Evolutionary conservation across 148 eudicot species (phyloP).

Genomic region (Rheum nobile): DNA sequence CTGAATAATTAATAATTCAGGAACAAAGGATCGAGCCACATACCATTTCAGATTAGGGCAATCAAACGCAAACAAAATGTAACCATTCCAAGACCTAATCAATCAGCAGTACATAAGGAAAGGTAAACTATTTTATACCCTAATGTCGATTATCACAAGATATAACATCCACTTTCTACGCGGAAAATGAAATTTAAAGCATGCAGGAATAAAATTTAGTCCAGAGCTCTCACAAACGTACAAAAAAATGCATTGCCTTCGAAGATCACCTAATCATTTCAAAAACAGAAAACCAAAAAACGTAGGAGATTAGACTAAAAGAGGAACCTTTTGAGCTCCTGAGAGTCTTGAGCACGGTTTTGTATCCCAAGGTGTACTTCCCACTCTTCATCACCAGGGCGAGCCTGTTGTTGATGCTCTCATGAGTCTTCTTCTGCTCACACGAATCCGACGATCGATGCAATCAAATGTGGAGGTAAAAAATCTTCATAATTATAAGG

Average conservation of each 20-base stretch:
- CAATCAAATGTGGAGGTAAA: not conserved
- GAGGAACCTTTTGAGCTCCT: slow-evolving; percentile 41
- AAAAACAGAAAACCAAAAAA: not conserved
- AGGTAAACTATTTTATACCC: not conserved
- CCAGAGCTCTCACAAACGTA: too few relatives aligned
- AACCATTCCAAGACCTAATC: not conserved
- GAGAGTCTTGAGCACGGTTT: slow-evolving; percentile 49
- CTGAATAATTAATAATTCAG: too few relatives aligned
- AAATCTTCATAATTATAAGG: not conserved
- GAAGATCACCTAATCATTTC: too few relatives aligned
- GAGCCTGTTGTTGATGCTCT: slow-evolving; percentile 56
- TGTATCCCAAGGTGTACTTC: slow-evolving; percentile 47
- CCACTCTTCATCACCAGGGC: slow-evolving; percentile 73
- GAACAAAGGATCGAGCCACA: too few relatives aligned
- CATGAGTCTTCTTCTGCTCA: slow-evolving; percentile 63
- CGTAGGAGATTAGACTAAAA: not conserved
- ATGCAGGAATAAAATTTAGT: too few relatives aligned
- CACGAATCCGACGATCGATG: not conserved
- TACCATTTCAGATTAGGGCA: too few relatives aligned
- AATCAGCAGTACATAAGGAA: not conserved
- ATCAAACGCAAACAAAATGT: too few relatives aligned
- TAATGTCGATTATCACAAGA: not conserved
- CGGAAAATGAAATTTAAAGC: not conserved
- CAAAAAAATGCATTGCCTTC: not conserved
- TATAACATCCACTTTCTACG: not conserved